Evolutionary conservation across 495 filamentous ascomycete species (phyloP).

Genomic region (Cladorrhinum samala): DNA sequence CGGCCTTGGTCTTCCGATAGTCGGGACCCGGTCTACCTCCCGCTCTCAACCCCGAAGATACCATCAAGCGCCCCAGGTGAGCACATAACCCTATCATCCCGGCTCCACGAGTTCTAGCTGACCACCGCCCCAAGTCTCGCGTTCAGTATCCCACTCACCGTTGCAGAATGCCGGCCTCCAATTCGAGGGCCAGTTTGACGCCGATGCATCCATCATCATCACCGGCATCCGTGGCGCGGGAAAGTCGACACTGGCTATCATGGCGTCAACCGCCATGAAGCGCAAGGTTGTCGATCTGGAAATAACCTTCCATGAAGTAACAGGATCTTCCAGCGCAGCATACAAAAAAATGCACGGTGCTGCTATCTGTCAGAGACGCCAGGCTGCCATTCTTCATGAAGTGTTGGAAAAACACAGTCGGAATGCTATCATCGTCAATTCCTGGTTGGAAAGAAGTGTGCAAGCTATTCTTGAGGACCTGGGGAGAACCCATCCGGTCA

Average conservation of each 20-base stretch:
- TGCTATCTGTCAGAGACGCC: constrained; percentile 49
- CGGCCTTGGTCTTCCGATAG: constrained; percentile 4
- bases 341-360: constrained; percentile 55
- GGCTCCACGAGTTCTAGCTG: too few species aligned
- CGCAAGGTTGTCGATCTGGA: constrained; percentile 61
- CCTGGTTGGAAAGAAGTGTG: constrained; percentile 49
- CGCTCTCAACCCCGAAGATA: too few species aligned
- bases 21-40: not conserved
- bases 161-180: not conserved
- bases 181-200: constrained; percentile 33
- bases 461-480: constrained; percentile 50
- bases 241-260: constrained; percentile 64
- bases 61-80: not conserved
- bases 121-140: too few species aligned
- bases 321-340: constrained; percentile 50
- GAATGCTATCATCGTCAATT: constrained; percentile 59
- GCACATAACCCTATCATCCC: too few species aligned
- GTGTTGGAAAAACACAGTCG: constrained; percentile 55
- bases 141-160: constrained; percentile 10
- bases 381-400: constrained; percentile 49
- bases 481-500: constrained; percentile 56
- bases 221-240: constrained; percentile 64
- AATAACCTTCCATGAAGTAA: constrained; percentile 52
- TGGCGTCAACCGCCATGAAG: constrained; percentile 56
- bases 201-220: constrained; percentile 60